These are phyloP conservation scores for Bipolaris cookei DNA, from an alignment of 2,329 filamentous ascomycete species.

Conservation along the genomic window DNA sequence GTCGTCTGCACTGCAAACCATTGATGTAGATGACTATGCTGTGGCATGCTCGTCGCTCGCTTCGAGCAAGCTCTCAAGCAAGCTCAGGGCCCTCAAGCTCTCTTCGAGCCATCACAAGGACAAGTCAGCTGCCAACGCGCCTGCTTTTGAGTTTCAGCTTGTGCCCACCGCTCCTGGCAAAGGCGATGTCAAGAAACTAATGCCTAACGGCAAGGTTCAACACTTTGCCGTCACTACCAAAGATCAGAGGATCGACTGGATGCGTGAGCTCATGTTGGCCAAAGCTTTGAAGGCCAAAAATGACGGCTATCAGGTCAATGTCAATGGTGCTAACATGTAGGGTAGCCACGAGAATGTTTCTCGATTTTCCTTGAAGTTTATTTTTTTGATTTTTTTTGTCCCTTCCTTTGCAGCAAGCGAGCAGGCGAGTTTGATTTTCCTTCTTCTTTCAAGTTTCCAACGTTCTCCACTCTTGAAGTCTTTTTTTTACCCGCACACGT, in stretches of 20 bases:
- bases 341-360: not conserved
- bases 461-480: conserved; percentile 15
- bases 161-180: conserved; percentile 68
- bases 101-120: conserved; percentile 58
- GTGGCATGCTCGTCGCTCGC: conserved; percentile 81
- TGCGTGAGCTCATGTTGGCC: conserved; percentile 89
- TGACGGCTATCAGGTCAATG: conserved; percentile 80
- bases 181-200: conserved; percentile 47
- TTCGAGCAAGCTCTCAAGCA: conserved; percentile 82
- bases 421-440: conserved; percentile 21
- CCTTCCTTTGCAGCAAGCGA: conserved; percentile 24
- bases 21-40: conserved; percentile 88
- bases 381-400: conserved; percentile 7
- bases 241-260: conserved; percentile 96
- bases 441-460: conserved; percentile 4
- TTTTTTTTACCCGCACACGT: conserved; percentile 11
- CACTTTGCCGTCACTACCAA: conserved; percentile 70
- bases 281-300: conserved; percentile 86
- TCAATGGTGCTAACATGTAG: conserved; percentile 65
- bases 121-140: conserved; percentile 62
- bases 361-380: not conserved
- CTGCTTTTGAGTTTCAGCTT: conserved; percentile 83
- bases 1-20: conserved; percentile 75
- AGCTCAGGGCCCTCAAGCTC: conserved; percentile 78
- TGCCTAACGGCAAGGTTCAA: conserved; percentile 74